These are phyloP conservation scores for Cystoderma amianthinum DNA, from an alignment of 768 basidiomycete species.

Conservation along the genomic window DNA sequence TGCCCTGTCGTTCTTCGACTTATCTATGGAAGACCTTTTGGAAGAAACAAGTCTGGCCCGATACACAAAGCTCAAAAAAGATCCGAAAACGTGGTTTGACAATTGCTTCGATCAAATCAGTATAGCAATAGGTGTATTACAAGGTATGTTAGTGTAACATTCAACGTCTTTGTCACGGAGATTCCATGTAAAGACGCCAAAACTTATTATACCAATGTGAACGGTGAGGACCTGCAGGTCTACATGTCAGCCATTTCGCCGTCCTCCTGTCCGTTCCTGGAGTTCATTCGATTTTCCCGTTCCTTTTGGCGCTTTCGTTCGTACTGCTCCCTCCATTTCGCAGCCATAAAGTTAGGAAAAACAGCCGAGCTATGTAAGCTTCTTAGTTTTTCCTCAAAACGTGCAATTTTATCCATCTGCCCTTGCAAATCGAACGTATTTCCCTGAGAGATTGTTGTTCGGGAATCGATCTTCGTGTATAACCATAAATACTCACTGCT, in stretches of 20 bases:
- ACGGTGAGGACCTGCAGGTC: background rate
- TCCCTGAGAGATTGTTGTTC: conserved; percentile 18
- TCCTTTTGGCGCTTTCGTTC: conserved; percentile 28
- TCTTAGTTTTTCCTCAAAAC: conserved; percentile 53
- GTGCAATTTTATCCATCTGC: conserved; percentile 53
- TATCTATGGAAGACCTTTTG: conserved; percentile 21
- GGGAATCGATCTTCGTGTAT: background rate
- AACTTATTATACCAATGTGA: too few species aligned
- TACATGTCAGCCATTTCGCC: conserved; percentile 20
- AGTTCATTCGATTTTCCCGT: conserved; percentile 13
- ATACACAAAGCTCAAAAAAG: conserved; percentile 12
- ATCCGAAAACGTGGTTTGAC: conserved; percentile 53
- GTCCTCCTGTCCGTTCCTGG: conserved; percentile 28
- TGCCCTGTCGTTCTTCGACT: conserved; percentile 12
- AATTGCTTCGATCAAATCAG: conserved; percentile 59
- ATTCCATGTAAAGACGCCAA: too few species aligned
- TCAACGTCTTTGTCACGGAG: too few species aligned
- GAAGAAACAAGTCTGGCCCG: conserved; percentile 17
- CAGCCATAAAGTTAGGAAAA: conserved; percentile 56
- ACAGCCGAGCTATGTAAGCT: conserved; percentile 44
- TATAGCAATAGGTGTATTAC: conserved; percentile 27
- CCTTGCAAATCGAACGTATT: conserved; percentile 49
- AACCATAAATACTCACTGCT: conserved; percentile 29
- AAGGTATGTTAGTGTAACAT: conserved; percentile 12
- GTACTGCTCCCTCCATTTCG: conserved; percentile 48